Base-by-base conservation (phyloP, 495 filamentous ascomycete genomes). In the Aspergillus saccharolyticus region DNA sequence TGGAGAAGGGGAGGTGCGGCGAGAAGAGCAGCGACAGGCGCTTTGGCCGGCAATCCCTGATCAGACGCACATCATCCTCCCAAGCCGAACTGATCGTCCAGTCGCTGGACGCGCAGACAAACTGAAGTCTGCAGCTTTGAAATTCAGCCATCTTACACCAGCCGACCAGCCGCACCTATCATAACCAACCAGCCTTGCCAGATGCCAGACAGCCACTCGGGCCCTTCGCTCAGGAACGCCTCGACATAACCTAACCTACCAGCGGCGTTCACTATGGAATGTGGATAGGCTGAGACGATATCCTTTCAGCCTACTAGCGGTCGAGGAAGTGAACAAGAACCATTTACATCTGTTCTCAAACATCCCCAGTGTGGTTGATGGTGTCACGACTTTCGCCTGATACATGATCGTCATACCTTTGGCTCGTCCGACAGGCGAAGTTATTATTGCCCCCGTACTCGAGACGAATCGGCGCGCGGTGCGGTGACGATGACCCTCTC, bases 51-150 rank as follows among this genome's bases (percentile, higher is more conserved):
- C 45, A 50, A 62, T 63, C 64, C 18, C 53, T 57, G 59, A 55
- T 55, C 56, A 53, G 56, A 65, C 63, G 62, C 65, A 67, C 62
- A 67, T 65, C 65, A 67, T 63, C 58, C 47, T 42, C 44, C 53
- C 49, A 58, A 48, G 51, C 59, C 59, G 51, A 55, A 53, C 24
- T 15, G 48, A 56, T 58, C 52, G 49, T 21, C 53, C 54, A 63
- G 46, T 60, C 51, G 30, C 45, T 20, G 19, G 47, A 44, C 28
- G 12, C 33, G 33, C 33, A 39, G 33, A 5, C 10, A 39, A 12
- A 39, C 33, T 39, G 33, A 39, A 10, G 33, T 42, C 53, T 60
- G 48, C 53, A 55, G 33, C 51, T 54, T 47, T 44, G 51, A 50
- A 46, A 42, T 44, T 39, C 39, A 28, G 16, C 45, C 58, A 39